Base-by-base conservation (phyloP, 2,329 filamentous ascomycete genomes). In the Elsinoe arachidis region DNA sequence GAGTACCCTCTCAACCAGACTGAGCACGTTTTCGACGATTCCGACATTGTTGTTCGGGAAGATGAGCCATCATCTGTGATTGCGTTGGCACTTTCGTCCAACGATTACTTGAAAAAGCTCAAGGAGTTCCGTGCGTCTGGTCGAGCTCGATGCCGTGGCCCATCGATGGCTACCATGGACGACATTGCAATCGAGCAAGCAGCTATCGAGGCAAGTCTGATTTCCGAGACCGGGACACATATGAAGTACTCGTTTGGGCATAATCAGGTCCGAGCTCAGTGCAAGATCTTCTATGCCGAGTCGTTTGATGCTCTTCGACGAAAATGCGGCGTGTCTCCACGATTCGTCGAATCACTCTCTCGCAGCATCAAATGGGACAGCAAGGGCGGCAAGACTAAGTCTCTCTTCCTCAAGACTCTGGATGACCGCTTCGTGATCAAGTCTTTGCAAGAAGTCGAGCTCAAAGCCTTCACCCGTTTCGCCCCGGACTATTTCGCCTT, bases 271-370 rank as follows among this genome's bases (percentile, higher is more conserved):
- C 89, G 87, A 66, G 95, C 96, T 81, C 86, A 92, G 52, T 97
- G 95, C 77, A 99, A 99, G 73, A 93, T 99, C 47, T 97, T 99
- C 72, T 99, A 95, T 66, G 93, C 93, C 0, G 93, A 97, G 70
- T 93, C 96, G 62, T 99, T 99, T 65, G 93, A 99, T 72, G 93
- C 93, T 2, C 79, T 99, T 38, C 84, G 93, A 57, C 83, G 88
- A 58, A 96, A 96, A 72, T 97, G 92, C 63, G 92, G 92, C 14
- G 87, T 96, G 7, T 85, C 90, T 1, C 91, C 97, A 67, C 87
- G 93, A 35, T 95, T 99, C 63, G 85, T 97, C 23, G 93, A 99
- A 69, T 96, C 91, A 1, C 77, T 99, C 19, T 97, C 93, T 6
- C 84, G 93, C 17, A 99, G 95, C 72, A 80, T 95, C 17, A 96